Evolutionary conservation across 2,329 filamentous ascomycete species (phyloP).

Genomic region (Rhynchosporium secalis): DNA sequence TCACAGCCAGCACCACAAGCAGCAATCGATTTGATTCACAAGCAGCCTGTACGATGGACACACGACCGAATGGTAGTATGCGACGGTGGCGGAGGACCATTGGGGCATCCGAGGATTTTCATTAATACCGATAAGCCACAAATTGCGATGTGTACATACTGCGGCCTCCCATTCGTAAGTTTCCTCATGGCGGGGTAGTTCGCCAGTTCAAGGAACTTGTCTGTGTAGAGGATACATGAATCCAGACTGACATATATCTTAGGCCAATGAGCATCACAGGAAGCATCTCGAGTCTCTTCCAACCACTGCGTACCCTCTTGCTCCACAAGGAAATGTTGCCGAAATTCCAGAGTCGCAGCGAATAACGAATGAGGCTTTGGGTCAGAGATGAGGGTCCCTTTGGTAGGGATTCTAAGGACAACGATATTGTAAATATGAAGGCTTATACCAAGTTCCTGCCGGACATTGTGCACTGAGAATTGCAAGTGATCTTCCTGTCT

Average conservation of each 20-base stretch:
- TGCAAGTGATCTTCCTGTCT: background rate
- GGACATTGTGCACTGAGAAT: background rate
- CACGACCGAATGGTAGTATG: constrained; percentile 80
- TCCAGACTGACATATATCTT: constrained; percentile 24
- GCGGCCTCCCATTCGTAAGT: constrained; percentile 87
- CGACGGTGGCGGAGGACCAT: constrained; percentile 86
- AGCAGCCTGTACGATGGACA: constrained; percentile 91
- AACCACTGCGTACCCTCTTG: constrained; percentile 77
- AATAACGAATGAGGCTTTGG: constrained; percentile 58
- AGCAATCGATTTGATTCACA: constrained; percentile 94
- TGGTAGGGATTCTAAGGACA: constrained; percentile 13
- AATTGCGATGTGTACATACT: constrained; percentile 89
- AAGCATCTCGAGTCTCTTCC: constrained; percentile 81
- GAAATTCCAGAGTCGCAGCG: constrained; percentile 59
- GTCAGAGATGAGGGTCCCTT: constrained; percentile 52
- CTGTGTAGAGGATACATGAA: background rate
- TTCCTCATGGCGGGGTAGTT: background rate
- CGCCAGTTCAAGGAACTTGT: background rate
- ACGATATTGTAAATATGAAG: constrained; percentile 33
- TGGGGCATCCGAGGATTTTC: constrained; percentile 89
- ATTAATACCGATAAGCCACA: constrained; percentile 98
- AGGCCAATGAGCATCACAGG: constrained; percentile 91
- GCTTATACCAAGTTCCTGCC: constrained; percentile 1
- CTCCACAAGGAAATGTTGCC: constrained; percentile 56
- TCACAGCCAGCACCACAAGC: constrained; percentile 80